These are phyloP conservation scores for Neurospora tetrasperma DNA, from an alignment of 495 filamentous ascomycete species.

Conservation along the genomic window DNA sequence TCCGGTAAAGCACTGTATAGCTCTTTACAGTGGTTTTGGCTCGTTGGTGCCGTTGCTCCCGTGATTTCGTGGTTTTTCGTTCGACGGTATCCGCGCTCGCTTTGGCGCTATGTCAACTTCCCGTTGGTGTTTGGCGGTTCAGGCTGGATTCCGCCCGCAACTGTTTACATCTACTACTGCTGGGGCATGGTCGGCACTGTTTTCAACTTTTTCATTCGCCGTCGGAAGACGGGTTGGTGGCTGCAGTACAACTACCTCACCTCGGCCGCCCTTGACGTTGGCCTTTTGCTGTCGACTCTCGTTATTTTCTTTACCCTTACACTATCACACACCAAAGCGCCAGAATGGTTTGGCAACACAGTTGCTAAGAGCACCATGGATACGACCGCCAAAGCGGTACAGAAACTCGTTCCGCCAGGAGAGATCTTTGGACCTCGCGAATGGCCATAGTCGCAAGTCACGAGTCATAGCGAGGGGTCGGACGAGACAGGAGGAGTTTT, in stretches of 20 bases:
- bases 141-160: constrained; percentile 52
- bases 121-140: constrained; percentile 59
- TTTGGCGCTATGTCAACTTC: constrained; percentile 50
- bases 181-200: constrained; percentile 59
- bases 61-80: constrained; percentile 51
- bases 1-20: constrained; percentile 52
- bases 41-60: constrained; percentile 50
- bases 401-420: constrained; percentile 21
- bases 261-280: constrained; percentile 60
- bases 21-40: constrained; percentile 57
- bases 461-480: not conserved
- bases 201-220: constrained; percentile 57
- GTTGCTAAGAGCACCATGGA: constrained; percentile 34
- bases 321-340: constrained; percentile 39
- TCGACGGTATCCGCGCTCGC: constrained; percentile 46
- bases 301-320: constrained; percentile 62
- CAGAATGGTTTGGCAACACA: constrained; percentile 58
- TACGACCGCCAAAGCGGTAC: constrained; percentile 22
- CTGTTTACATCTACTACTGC: constrained; percentile 53
- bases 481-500: not conserved
- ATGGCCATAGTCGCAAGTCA: constrained; percentile 24
- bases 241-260: constrained; percentile 70
- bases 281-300: constrained; percentile 54
- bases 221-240: constrained; percentile 61
- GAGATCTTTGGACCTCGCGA: constrained; percentile 37